Evolutionary conservation across 1,139 yeast species (phyloP).

Genomic region (Candida anutae): DNA sequence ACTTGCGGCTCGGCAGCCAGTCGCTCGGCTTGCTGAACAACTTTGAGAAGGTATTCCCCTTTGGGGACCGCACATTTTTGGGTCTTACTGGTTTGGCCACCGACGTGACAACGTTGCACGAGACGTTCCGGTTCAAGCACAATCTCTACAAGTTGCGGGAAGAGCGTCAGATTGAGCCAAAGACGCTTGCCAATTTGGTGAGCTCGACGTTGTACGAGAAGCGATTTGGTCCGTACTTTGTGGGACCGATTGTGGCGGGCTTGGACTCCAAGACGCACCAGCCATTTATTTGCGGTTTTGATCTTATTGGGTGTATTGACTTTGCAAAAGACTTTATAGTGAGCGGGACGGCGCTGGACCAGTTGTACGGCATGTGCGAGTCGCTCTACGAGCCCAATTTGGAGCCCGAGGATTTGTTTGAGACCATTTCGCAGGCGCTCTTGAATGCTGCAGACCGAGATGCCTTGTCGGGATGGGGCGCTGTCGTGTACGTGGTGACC

Average conservation of each 20-base stretch:
- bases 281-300: conserved; percentile 95
- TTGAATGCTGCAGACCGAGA: conserved; percentile 96
- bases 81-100: conserved; percentile 95
- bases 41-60: conserved; percentile 84
- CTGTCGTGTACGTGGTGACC: conserved; percentile 84
- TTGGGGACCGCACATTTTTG: conserved; percentile 71
- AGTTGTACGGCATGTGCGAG: conserved; percentile 97
- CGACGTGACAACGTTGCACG: conserved; percentile 82
- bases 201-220: conserved; percentile 84
- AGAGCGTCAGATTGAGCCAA: conserved; percentile 88
- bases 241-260: conserved; percentile 96
- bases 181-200: conserved; percentile 86
- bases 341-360: conserved; percentile 95
- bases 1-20: conserved; percentile 88
- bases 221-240: conserved; percentile 95
- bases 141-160: conserved; percentile 87
- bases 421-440: conserved; percentile 89
- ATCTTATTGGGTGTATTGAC: conserved; percentile 94
- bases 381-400: conserved; percentile 89
- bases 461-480: conserved; percentile 98
- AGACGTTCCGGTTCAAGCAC: conserved; percentile 74
- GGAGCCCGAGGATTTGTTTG: conserved; percentile 93
- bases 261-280: conserved; percentile 69
- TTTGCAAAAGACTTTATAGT: conserved; percentile 92
- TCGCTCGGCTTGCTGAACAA: conserved; percentile 87